These are phyloP conservation scores for Linnemannia elongata DNA, from an alignment of 192 early-diverging fungal species.

Conservation along the genomic window DNA sequence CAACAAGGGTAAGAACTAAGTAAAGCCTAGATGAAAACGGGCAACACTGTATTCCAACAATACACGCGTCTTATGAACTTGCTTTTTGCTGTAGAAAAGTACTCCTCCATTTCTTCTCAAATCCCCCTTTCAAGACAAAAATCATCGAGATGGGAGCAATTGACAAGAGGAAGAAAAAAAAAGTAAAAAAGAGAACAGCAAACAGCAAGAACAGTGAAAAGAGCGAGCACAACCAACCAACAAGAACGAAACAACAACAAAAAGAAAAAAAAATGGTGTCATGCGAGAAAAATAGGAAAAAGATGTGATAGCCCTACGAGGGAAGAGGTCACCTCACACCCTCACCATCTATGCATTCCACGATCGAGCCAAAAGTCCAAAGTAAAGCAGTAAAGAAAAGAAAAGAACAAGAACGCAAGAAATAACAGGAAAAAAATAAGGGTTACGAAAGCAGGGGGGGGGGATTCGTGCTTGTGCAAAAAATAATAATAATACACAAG, in stretches of 20 bases:
- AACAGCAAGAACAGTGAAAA: not conserved
- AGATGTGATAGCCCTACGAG: not conserved
- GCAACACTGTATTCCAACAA: too few relatives aligned
- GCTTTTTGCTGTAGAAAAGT: not conserved
- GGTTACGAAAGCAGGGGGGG: constrained; percentile 1
- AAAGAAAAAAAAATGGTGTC: constrained; percentile 8
- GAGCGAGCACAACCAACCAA: not conserved
- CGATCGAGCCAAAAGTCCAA: not conserved
- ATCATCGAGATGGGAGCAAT: not conserved
- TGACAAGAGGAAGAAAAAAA: not conserved
- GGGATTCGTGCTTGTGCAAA: not conserved
- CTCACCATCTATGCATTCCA: not conserved
- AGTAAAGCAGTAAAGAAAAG: not conserved
- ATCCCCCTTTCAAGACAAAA: not conserved
- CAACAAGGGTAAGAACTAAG: too few relatives aligned
- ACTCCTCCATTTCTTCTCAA: not conserved
- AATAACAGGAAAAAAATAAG: not conserved
- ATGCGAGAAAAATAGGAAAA: not conserved
- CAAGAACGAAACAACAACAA: not conserved
- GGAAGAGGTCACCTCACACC: too few relatives aligned
- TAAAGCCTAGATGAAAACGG: too few relatives aligned
- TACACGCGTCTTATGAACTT: too few relatives aligned
- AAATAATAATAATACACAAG: not conserved
- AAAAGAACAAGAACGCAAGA: not conserved
- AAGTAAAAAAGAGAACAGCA: not conserved